Percentiles rank a stretch among this genome's conserved stretches.
These are phyloP conservation scores for Fusarium torreyae DNA, from an alignment of 2,329 filamentous ascomycete species.

Conservation along the genomic window DNA sequence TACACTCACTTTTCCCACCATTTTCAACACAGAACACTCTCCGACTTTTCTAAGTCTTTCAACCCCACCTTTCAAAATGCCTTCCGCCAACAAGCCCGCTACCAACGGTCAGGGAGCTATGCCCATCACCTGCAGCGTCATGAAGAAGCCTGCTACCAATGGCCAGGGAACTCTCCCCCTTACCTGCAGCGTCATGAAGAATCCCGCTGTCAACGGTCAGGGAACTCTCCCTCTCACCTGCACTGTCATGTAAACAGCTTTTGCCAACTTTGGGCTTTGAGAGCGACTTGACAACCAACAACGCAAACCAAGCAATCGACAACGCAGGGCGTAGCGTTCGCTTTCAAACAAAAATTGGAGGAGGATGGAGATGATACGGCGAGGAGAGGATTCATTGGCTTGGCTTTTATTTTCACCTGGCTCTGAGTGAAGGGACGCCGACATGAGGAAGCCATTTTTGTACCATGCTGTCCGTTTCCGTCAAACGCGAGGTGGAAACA, in stretches of 20 bases:
- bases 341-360: constrained; percentile 18
- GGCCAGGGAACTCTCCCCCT: constrained; percentile 18
- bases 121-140: constrained; percentile 48
- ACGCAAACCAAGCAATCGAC: too few relatives aligned
- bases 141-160: constrained; percentile 44
- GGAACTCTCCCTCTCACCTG: constrained; percentile 48
- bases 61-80: constrained; percentile 52
- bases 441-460: constrained; percentile 39
- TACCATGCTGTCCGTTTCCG: constrained; percentile 15
- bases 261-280: constrained; percentile 8
- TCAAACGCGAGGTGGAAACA: constrained; percentile 16
- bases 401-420: constrained; percentile 31
- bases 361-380: constrained; percentile 27
- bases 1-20: constrained; percentile 44
- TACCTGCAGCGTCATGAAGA: constrained; percentile 51
- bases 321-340: constrained; percentile 13
- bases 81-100: constrained; percentile 48
- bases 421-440: constrained; percentile 45
- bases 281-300: constrained; percentile 9
- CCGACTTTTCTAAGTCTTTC: constrained; percentile 47
- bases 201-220: constrained; percentile 43
- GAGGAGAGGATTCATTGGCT: constrained; percentile 32
- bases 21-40: constrained; percentile 48
- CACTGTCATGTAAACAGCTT: constrained; percentile 54
- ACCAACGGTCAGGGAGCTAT: too few relatives aligned